Conservation (phyloP, 208 protist genomes). For the Acanthamoeba sp. region DNA sequence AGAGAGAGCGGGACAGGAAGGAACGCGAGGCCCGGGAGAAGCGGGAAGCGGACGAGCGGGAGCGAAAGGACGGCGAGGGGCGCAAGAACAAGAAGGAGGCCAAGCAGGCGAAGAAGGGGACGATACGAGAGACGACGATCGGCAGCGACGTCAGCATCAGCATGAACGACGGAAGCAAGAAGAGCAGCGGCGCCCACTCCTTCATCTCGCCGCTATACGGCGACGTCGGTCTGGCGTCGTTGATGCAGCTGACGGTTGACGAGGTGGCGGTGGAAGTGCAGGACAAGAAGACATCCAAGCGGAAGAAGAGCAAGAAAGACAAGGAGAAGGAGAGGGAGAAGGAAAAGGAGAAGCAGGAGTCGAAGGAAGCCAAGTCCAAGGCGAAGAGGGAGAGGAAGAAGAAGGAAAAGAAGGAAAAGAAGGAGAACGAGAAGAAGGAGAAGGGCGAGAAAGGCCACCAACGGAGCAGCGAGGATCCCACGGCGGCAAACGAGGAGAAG, state of each 20-base stretch:
- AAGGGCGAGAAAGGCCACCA: background rate
- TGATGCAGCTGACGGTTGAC: background rate
- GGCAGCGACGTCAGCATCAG: too few species aligned
- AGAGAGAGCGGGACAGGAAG: background rate
- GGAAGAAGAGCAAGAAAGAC: background rate
- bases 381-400: background rate
- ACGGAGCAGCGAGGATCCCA: background rate
- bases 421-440: background rate
- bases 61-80: background rate
- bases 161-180: background rate
- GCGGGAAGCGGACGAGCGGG: background rate
- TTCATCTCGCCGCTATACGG: conserved; percentile 5
- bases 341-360: background rate
- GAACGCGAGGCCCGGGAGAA: background rate
- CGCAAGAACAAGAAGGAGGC: background rate
- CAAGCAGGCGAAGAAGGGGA: background rate
- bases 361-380: background rate
- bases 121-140: background rate
- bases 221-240: background rate
- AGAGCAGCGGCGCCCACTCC: background rate
- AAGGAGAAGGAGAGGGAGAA: background rate
- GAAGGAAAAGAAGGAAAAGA: background rate
- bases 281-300: background rate
- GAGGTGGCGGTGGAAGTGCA: background rate
- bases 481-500: background rate